Evolutionary conservation across 2,329 filamentous ascomycete species (phyloP).

Genomic region (Penicillium expansum): DNA sequence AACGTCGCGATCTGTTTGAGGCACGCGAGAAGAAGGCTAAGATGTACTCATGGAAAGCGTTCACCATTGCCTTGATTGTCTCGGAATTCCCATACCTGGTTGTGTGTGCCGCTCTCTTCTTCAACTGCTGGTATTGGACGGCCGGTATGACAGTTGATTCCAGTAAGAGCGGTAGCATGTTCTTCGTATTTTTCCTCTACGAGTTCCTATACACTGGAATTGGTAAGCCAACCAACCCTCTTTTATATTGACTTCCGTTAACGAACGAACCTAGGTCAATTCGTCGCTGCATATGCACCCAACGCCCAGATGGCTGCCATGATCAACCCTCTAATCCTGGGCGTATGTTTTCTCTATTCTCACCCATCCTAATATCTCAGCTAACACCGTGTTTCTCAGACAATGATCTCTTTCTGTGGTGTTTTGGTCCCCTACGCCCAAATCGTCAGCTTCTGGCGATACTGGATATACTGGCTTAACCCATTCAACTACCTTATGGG

Average conservation of each 20-base stretch:
- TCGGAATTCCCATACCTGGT: slow-evolving; percentile 68
- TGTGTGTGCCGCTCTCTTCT: slow-evolving; percentile 64
- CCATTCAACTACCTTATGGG: slow-evolving; percentile 35
- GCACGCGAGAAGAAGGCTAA: slow-evolving; percentile 65
- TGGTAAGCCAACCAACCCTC: slow-evolving; percentile 38
- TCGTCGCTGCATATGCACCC: slow-evolving; percentile 72
- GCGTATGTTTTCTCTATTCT: slow-evolving; percentile 3
- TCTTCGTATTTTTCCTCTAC: slow-evolving; percentile 71
- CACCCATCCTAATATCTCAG: not conserved
- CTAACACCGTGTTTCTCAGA: slow-evolving; percentile 6
- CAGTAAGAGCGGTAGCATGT: slow-evolving; percentile 47
- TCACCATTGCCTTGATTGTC: slow-evolving; percentile 65
- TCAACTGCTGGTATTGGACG: slow-evolving; percentile 70
- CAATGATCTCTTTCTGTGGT: slow-evolving; percentile 32
- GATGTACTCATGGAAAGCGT: slow-evolving; percentile 74
- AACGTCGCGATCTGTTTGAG: slow-evolving; percentile 66
- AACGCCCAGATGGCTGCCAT: slow-evolving; percentile 68
- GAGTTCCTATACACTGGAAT: slow-evolving; percentile 68
- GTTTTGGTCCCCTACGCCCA: slow-evolving; percentile 31
- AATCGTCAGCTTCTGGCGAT: slow-evolving; percentile 33
- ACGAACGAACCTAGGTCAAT: slow-evolving; percentile 51
- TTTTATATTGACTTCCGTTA: not conserved
- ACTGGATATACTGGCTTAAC: slow-evolving; percentile 35
- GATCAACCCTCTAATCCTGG: slow-evolving; percentile 70
- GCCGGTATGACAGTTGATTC: slow-evolving; percentile 50